phyloP scores from a whole-genome alignment of 1,139 yeast species.

The Diutina catenulata region DNA sequence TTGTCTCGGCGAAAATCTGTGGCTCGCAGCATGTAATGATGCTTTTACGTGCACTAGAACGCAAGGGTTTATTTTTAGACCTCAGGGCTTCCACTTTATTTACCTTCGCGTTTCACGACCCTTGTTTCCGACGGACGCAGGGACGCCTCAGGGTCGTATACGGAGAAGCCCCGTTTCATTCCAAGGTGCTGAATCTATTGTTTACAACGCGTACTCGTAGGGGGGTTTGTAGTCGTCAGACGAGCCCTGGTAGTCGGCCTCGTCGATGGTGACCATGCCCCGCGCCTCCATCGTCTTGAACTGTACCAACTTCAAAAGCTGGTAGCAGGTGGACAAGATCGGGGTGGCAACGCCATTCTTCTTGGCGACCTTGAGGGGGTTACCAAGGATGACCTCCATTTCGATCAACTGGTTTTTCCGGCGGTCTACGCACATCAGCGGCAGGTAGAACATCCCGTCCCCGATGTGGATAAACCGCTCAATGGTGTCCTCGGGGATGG shows the following conservation, averaged over 20 bases:
- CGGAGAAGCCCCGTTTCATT: no score
- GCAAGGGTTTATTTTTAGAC: no score
- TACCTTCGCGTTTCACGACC: no score
- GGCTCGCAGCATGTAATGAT: no score
- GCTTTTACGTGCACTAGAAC: no score
- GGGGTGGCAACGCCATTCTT: slow-evolving; percentile 49
- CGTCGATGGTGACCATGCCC: background rate
- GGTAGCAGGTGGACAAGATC: slow-evolving; percentile 41
- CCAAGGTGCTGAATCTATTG: no score
- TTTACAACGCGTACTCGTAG: no score
- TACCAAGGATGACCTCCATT: slow-evolving; percentile 60
- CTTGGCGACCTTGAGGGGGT: slow-evolving; percentile 51
- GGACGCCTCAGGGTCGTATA: no score
- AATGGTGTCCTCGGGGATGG: slow-evolving; percentile 30
- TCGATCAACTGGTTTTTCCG: slow-evolving; percentile 64
- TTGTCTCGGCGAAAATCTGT: no score
- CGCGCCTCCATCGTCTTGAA: slow-evolving; percentile 9
- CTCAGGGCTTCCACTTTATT: no score
- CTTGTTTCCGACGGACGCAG: no score
- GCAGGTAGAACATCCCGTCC: slow-evolving; percentile 53
- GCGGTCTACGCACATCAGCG: slow-evolving; percentile 66
- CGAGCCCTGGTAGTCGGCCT: background rate
- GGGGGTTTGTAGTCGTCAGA: slow-evolving; percentile 3
- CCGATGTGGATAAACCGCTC: slow-evolving; percentile 44
- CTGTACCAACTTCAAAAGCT: slow-evolving; percentile 47